Evolutionary conservation across 768 basidiomycete species (phyloP), one percentile per base, ranked within the genome.

Genomic region (Suillus spraguei): DNA sequence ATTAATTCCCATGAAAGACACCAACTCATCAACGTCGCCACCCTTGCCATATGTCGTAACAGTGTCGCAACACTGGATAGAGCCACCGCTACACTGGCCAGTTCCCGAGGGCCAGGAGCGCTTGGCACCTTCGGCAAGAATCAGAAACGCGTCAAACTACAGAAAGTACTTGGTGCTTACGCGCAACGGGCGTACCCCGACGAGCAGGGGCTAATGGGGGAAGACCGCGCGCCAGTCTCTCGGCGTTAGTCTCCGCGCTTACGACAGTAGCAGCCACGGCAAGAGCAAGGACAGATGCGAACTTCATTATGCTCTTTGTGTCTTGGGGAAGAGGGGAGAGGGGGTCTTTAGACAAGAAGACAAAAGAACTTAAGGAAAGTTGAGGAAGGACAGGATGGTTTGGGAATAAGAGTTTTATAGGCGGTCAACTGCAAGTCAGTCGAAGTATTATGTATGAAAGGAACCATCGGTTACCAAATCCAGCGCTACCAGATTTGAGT

Each of bases 151-250:
- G 0, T 32, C 2, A 4, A 56, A 1, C 14, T 10, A 24, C 16
- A 14, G 3, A 17, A 0, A 63, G 17, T 47, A 8, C 39, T 10
- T 28, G 4, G 13, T 5, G 76, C 77, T 56, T 61, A 83, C 82
- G 60, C 8, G 32, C 65, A 9, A 74, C 70, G 14, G 73, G 74
- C 1, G 80, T 77, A 1, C 65, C 77, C 28, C 73, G 75, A 54
- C 64, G 72, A 28, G 9, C 53, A n/a, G 86, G 86, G 1, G 82
- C 73, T 1, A 78, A 70, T 20, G 85, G 86, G 35, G 78, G 70
- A 5, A 87, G 72, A 13, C 87, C 85, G 22, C 83, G 84, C 61
- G 84, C 82, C 50, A 88, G 64, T 42, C 87, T 84, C 14, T 80
- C 64, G 0, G 80, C 86, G 60, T 87, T 87, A 55, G 83, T 82